Percentiles rank a stretch among this genome's conserved stretches.
Conservation (phyloP, 78 protist genomes). For the Cavenderia fasciculata region DNA sequence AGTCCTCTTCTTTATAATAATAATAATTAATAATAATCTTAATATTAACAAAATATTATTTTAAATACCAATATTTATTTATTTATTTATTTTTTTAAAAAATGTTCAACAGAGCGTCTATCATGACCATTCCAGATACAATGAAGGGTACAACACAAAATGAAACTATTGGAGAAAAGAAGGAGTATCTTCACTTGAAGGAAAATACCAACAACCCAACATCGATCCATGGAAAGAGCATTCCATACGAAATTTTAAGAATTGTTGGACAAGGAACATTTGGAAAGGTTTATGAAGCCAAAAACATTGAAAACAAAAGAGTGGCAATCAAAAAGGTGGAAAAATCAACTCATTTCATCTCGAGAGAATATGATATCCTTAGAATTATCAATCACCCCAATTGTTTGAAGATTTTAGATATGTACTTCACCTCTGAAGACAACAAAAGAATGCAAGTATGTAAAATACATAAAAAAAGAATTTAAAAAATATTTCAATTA, state of each 20-base stretch:
- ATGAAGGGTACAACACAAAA: conserved; percentile 11
- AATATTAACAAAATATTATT: too few relatives aligned
- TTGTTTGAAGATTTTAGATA: conserved; percentile 72
- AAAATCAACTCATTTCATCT: conserved; percentile 67
- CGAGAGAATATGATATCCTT: conserved; percentile 72
- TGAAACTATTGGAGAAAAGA: conserved; percentile 18
- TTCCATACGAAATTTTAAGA: conserved; percentile 50
- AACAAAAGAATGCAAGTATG: conserved; percentile 75
- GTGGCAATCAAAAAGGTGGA: conserved; percentile 98
- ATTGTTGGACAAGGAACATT: conserved; percentile 99
- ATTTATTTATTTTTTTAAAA: too few relatives aligned
- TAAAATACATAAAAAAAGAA: background rate
- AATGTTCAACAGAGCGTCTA: too few relatives aligned
- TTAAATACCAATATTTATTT: too few relatives aligned
- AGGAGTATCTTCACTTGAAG: background rate
- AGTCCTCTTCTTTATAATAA: too few relatives aligned
- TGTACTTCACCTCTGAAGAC: conserved; percentile 57
- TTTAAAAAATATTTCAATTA: conserved; percentile 79
- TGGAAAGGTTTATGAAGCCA: conserved; percentile 97
- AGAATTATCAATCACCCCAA: conserved; percentile 55
- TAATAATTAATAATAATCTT: too few relatives aligned
- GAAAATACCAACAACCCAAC: background rate
- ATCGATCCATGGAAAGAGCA: background rate
- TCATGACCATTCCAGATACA: conserved; percentile 19
- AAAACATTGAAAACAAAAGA: conserved; percentile 82